Conservation (phyloP, 768 basidiomycete species). For the Peribolospora kevripleyi region DNA sequence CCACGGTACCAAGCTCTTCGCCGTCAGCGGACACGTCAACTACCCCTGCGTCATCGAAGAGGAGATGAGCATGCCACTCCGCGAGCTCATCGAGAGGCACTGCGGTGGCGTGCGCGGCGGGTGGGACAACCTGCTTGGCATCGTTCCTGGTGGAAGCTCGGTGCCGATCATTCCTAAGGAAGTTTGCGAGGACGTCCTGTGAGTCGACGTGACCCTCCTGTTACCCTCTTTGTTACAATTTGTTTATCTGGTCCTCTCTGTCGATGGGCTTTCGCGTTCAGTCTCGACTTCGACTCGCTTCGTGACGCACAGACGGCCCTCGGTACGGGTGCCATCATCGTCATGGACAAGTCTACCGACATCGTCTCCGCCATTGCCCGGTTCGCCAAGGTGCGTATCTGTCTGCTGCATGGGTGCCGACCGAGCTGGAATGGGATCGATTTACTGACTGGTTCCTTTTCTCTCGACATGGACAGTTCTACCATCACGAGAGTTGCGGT, state of each 20-base stretch:
- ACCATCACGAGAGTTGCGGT: conserved; percentile 95
- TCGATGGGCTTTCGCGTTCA: conserved; percentile 14
- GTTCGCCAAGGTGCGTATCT: conserved; percentile 41
- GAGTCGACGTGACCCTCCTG: conserved; percentile 20
- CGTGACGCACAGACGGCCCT: conserved; percentile 91
- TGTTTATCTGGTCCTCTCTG: background rate
- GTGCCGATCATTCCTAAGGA: conserved; percentile 75
- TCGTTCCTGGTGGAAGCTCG: conserved; percentile 81
- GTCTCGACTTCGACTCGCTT: conserved; percentile 96
- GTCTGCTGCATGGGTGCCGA: background rate
- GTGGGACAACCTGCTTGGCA: conserved; percentile 93
- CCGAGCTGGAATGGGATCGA: background rate
- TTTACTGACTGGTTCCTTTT: background rate
- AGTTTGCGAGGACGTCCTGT: conserved; percentile 69
- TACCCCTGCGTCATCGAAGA: conserved; percentile 96
- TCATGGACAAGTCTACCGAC: conserved; percentile 96
- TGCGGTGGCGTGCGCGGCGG: conserved; percentile 84
- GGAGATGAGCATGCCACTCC: conserved; percentile 92
- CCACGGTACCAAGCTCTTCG: conserved; percentile 88
- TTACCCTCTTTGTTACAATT: background rate
- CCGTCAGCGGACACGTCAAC: conserved; percentile 91
- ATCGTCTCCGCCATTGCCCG: conserved; percentile 82
- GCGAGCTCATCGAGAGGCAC: conserved; percentile 86
- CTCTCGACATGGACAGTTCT: conserved; percentile 34
- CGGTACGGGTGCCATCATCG: conserved; percentile 93